Evolutionary conservation across 345 rosid species (phyloP).

Genomic region (Hibiscus mutabilis): DNA sequence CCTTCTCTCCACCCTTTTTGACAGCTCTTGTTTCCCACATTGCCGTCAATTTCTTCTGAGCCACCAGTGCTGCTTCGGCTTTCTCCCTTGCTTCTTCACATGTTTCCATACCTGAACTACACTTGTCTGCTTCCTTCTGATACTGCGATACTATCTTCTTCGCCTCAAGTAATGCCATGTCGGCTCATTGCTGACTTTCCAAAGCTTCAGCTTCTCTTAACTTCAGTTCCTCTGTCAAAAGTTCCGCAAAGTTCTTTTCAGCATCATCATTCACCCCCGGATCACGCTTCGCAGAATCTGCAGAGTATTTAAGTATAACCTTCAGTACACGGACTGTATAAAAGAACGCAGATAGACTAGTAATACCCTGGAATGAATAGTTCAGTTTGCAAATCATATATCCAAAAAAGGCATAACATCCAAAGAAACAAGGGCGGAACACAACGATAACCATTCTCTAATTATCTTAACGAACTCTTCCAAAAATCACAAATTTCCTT

Average conservation of each 20-base stretch:
- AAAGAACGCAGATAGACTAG: background rate
- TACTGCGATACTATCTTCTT: conserved; percentile 87
- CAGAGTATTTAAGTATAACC: background rate
- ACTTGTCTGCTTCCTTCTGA: conserved; percentile 97
- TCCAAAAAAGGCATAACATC: too few species aligned
- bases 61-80: conserved; percentile 57
- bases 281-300: conserved; percentile 85
- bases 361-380: background rate
- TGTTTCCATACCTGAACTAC: conserved; percentile 97
- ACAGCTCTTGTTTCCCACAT: conserved; percentile 76
- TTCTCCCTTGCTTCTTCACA: conserved; percentile 96
- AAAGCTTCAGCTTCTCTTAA: conserved; percentile 68
- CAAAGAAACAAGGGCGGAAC: too few species aligned
- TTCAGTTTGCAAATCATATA: background rate
- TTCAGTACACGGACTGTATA: background rate
- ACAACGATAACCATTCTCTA: background rate
- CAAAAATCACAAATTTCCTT: background rate
- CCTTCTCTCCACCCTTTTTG: conserved; percentile 88
- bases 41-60: conserved; percentile 69
- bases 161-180: conserved; percentile 80
- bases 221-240: conserved; percentile 77
- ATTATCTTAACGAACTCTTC: background rate
- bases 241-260: conserved; percentile 73
- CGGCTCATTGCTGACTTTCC: conserved; percentile 67
- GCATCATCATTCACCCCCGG: conserved; percentile 78